Base-by-base conservation (phyloP, 768 basidiomycete genomes). In the Steccherinum ochraceum region DNA sequence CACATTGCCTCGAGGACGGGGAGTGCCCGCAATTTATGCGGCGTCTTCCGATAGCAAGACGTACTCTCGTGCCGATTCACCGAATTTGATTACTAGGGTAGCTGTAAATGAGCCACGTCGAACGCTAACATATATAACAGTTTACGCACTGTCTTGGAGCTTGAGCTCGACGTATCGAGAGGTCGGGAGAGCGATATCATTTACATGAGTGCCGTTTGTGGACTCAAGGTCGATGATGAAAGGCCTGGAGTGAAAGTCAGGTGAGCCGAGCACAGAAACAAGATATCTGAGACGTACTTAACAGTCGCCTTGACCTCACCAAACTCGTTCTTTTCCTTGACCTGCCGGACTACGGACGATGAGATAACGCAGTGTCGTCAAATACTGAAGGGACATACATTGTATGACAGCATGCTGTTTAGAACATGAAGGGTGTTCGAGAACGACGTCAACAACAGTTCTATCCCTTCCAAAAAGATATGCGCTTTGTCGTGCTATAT, bases 391-490 rank as follows among this genome's bases (percentile, higher is more conserved):
- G 42, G 24, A 65, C 83, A 23, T 62, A 87, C 88, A 93, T 69
- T 99, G 96, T 25, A 99, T 87, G 2, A 85, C 96, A 13, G 96
- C 93, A 63, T 99, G 96, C 64, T 99, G 96, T 64, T 99, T 99
- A 0, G 96, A 98, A 57, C 92, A 93, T 4, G 95, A 98, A 2
- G 95, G 95, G 63, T 99, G 96, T 52, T 96, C 93, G 40, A 97
- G 72, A 13, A 87, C 77, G 55, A 99, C 92, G 58, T 89, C 87
- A 56, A 86, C 78, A 24, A 96, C 92, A 19, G 87, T 72, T 23
- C 81, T 81, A 61, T 99, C 96, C 58, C 96, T 74, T 2, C 96
- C 96, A 51, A 96, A 76, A 5, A 98, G 79, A 65, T 98, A 99
- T 53, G 90, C 91, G 54, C 93, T 96, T 68, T 98, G 96, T 41